Conservation (phyloP, 1,284 basidiomycete species). For the Malassezia japonica region DNA sequence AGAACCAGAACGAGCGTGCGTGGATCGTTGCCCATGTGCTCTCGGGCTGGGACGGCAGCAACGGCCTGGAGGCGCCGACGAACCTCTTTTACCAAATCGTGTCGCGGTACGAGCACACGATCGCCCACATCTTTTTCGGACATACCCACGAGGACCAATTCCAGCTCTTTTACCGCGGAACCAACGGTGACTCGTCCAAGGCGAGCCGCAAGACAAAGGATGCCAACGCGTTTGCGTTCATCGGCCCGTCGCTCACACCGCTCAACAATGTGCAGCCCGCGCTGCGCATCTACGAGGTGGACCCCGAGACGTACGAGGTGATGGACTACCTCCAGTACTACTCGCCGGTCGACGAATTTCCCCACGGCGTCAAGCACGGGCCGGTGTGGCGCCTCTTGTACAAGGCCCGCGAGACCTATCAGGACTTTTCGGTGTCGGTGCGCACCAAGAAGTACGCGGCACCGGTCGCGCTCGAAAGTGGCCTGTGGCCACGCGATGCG, state of each 20-base stretch:
- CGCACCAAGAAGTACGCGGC: constrained; percentile 10
- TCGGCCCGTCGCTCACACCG: constrained; percentile 64
- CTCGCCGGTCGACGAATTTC: constrained; percentile 24
- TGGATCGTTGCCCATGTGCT: constrained; percentile 73
- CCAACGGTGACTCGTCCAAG: constrained; percentile 53
- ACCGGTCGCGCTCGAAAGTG: constrained; percentile 1
- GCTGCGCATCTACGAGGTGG: constrained; percentile 68
- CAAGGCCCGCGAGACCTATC: constrained; percentile 60
- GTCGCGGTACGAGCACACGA: constrained; percentile 66
- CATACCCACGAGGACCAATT: constrained; percentile 73
- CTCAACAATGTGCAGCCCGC: constrained; percentile 66
- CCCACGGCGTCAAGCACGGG: constrained; percentile 53
- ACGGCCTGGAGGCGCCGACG: constrained; percentile 53
- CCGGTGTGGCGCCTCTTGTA: constrained; percentile 62
- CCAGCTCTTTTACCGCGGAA: constrained; percentile 67
- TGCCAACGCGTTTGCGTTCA: constrained; percentile 30
- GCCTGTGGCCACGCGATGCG: constrained; percentile 57
- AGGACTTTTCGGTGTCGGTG: constrained; percentile 51
- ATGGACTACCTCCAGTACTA: constrained; percentile 44
- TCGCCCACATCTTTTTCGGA: constrained; percentile 69
- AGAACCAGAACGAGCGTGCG: constrained; percentile 49
- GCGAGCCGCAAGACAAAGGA: constrained; percentile 50
- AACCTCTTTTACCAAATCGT: constrained; percentile 54
- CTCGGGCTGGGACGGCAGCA: constrained; percentile 59
- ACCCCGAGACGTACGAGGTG: constrained; percentile 53